Base-by-base conservation (phyloP, 163 green algal species). In the Prototheca wickerhamii region DNA sequence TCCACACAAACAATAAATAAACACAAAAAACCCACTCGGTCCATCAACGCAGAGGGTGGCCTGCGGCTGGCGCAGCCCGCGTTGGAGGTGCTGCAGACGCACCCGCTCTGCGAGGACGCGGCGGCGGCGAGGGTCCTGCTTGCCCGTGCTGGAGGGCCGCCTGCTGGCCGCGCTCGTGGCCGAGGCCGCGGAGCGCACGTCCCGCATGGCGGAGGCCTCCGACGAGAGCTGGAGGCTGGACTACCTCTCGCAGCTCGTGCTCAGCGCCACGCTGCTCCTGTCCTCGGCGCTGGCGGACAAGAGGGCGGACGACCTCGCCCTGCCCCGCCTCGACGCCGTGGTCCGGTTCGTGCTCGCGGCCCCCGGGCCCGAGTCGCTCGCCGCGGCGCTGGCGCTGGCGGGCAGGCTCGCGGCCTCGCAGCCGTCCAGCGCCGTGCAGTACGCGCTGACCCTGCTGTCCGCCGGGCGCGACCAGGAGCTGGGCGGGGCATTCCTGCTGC, bases 351-450 rank as follows among this genome's bases (percentile, higher is more conserved):
- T 81, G 4, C 52, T 67, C 49, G 51, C 60, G 59, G 80, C 83
- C 2, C 76, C 82, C 8, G 83, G 87, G 57, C 64, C 64, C 20
- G 72, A 75, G 2, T 66, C 81, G 33, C 73, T 85, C 25, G 88
- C 83, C 44, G 74, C 76, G 0, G 81, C 84, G 30, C 72, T 91
- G 69, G 51, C 53, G 56, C 73, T 91, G 75, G 59, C 90, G 21
- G 63, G 65, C 6, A 26, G 64, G 34, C 64, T 90, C 51, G 78
- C 75, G 6, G n/a, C n/a, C 4, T 59, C 68, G 35, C 65, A 66
- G 56, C 81, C 85, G 30, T 61, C 53, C 4, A 68, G 68, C 20
- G 4, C 40, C 10, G 2, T 63, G 58, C 58, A 58, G 29, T 34
- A 25, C 17, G 70, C 56, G 28, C 55, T 77, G 43, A 25, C 17